A percentile compares a stretch with the other conserved stretches of the same genome.
These are phyloP conservation scores for Phytopythium oedochilum DNA, from an alignment of 352 stramenopile genomes.

Conservation along the genomic window DNA sequence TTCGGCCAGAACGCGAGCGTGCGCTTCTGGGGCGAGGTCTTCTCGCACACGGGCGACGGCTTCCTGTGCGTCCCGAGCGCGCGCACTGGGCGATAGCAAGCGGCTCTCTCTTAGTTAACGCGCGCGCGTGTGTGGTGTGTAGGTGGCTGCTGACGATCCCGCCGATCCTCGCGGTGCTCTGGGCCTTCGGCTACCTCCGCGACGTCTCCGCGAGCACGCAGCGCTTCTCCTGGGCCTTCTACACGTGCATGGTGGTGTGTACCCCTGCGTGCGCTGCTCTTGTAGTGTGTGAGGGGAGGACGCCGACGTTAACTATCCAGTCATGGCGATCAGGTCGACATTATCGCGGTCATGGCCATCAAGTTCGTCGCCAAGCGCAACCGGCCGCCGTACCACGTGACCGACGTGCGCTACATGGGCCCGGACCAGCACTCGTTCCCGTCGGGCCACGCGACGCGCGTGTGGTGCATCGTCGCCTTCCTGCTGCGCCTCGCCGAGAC, in stretches of 20 bases:
- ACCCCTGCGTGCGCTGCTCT: too few species aligned
- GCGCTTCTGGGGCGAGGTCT: slow-evolving; percentile 66
- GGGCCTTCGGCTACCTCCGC: slow-evolving; percentile 23
- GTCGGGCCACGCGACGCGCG: slow-evolving; percentile 53
- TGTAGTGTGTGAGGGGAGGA: too few species aligned
- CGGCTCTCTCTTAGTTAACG: not conserved
- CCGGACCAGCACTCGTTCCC: slow-evolving; percentile 68
- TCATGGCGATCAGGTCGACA: slow-evolving; percentile 31
- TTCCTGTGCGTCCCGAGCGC: slow-evolving; percentile 50
- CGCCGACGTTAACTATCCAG: too few species aligned
- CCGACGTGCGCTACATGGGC: slow-evolving; percentile 48
- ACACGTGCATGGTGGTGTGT: slow-evolving; percentile 44
- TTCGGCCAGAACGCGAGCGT: slow-evolving; percentile 40
- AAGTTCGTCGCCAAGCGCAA: slow-evolving; percentile 52
- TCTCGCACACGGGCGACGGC: slow-evolving; percentile 79
- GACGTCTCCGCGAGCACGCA: slow-evolving; percentile 19
- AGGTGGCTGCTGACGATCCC: slow-evolving; percentile 61
- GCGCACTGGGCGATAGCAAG: not conserved
- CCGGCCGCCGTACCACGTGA: slow-evolving; percentile 47
- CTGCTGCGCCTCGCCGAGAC: slow-evolving; percentile 32
- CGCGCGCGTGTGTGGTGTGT: not conserved
- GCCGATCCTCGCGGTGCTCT: slow-evolving; percentile 31
- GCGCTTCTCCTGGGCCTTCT: slow-evolving; percentile 31
- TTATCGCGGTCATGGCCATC: slow-evolving; percentile 53
- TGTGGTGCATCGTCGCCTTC: slow-evolving; percentile 39